Conservation (phyloP, 176 grass and related monocot species). For the Oryza nivara region DNA sequence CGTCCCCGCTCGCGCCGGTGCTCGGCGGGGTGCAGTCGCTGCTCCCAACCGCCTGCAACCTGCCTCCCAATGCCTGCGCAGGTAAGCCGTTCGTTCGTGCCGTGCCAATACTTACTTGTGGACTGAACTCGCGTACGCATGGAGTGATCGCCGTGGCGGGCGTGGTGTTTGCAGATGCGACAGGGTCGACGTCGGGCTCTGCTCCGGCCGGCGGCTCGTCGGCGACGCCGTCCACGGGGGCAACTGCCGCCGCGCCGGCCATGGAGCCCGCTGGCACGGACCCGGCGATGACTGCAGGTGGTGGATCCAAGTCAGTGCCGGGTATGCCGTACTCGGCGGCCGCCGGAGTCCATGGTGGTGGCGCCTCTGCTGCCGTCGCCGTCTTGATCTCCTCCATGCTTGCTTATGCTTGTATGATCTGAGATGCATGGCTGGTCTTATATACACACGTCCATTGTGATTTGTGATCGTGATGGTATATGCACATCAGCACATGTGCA, state of each 20-base stretch:
- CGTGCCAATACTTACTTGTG: background rate
- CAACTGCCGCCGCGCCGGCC: background rate
- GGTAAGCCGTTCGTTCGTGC: background rate
- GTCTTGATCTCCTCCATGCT: background rate
- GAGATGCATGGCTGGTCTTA: background rate
- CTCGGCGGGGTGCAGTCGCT: conserved; percentile 54
- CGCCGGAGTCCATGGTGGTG: background rate
- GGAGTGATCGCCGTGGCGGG: too few species aligned
- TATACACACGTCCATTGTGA: background rate
- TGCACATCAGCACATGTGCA: background rate
- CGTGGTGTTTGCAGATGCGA: conserved; percentile 12
- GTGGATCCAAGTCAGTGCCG: conserved; percentile 22
- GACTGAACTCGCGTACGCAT: background rate
- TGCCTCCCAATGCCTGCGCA: conserved; percentile 52
- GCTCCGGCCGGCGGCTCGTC: background rate
- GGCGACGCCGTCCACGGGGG: background rate
- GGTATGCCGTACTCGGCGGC: background rate
- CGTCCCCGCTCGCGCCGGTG: conserved; percentile 37
- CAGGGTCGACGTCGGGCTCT: background rate
- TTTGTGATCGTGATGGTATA: background rate
- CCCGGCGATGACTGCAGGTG: background rate
- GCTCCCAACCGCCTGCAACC: conserved; percentile 60
- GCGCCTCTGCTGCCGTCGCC: conserved; percentile 8
- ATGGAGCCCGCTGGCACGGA: background rate
- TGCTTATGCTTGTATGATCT: background rate